phyloP scores from a whole-genome alignment of 192 early-diverging fungal species.

The Backusella macrospora region DNA sequence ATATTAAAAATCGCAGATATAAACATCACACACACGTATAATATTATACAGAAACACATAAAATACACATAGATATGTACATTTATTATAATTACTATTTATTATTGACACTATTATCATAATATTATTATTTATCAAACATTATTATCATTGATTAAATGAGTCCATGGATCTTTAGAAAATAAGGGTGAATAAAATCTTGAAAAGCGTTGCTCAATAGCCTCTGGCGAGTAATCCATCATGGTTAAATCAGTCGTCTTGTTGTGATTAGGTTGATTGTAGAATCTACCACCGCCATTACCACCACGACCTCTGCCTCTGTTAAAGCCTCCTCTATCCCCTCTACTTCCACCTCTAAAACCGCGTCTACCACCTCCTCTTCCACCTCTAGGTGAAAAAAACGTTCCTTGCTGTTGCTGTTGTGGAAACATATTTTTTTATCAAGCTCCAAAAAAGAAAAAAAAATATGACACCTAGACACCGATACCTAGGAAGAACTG shows the following conservation, averaged over 20 bases:
- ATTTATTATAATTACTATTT: background rate
- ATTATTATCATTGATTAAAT: background rate
- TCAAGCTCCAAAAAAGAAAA: background rate
- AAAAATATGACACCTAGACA: background rate
- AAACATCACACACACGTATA: too few relatives aligned
- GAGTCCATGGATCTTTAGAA: background rate
- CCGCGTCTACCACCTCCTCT: slow-evolving; percentile 5
- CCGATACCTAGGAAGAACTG: background rate
- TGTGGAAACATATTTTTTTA: background rate
- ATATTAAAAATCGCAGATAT: background rate
- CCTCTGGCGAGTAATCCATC: slow-evolving; percentile 3
- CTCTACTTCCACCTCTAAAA: background rate
- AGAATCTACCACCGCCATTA: background rate
- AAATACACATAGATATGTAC: background rate
- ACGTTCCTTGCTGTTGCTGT: background rate
- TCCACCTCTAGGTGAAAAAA: slow-evolving; percentile 2
- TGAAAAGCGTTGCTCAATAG: slow-evolving; percentile 1
- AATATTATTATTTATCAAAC: too few relatives aligned
- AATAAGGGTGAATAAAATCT: slow-evolving; percentile 10
- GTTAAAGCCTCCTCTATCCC: background rate
- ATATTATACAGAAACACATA: too few relatives aligned
- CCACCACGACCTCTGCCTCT: background rate
- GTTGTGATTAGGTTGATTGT: background rate
- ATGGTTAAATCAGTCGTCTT: background rate
- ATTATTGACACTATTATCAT: background rate